These are phyloP conservation scores for Eutypa lata DNA, from an alignment of 2,329 filamentous ascomycete genomes.

Conservation along the genomic window DNA sequence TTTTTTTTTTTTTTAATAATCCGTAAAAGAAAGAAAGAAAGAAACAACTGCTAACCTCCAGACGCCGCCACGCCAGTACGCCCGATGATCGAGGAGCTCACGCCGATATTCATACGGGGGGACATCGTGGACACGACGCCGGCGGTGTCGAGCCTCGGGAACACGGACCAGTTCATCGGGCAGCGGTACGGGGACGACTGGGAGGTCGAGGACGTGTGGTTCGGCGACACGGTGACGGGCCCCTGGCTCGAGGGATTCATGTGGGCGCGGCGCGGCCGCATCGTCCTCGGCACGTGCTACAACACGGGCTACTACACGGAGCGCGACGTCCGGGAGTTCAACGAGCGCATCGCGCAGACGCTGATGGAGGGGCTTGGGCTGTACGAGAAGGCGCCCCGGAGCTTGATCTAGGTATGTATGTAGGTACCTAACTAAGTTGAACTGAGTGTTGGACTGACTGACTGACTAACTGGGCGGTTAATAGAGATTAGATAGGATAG, in stretches of 20 bases:
- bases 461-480: too few species aligned
- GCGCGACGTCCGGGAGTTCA: background rate
- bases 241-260: conserved; percentile 1
- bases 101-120: background rate
- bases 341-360: background rate
- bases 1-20: too few species aligned
- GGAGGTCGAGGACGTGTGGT: conserved; percentile 1
- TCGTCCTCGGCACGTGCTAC: background rate
- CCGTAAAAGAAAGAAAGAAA: too few species aligned
- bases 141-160: conserved; percentile 1
- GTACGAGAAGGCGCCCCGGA: background rate
- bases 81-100: conserved; percentile 1
- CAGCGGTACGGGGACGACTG: background rate
- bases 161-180: background rate
- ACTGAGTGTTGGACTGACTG: too few species aligned
- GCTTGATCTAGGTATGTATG: too few species aligned
- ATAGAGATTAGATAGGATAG: too few species aligned
- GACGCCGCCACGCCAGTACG: too few species aligned
- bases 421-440: too few species aligned
- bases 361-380: background rate
- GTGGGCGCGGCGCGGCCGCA: background rate
- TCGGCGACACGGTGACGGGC: background rate
- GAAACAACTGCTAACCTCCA: too few species aligned
- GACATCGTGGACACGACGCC: background rate
- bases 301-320: background rate